Percentiles rank a stretch among this genome's conserved stretches.
Evolutionary conservation across 176 grass and related monocot species (phyloP).

Genomic region (Bothriochloa decipiens): DNA sequence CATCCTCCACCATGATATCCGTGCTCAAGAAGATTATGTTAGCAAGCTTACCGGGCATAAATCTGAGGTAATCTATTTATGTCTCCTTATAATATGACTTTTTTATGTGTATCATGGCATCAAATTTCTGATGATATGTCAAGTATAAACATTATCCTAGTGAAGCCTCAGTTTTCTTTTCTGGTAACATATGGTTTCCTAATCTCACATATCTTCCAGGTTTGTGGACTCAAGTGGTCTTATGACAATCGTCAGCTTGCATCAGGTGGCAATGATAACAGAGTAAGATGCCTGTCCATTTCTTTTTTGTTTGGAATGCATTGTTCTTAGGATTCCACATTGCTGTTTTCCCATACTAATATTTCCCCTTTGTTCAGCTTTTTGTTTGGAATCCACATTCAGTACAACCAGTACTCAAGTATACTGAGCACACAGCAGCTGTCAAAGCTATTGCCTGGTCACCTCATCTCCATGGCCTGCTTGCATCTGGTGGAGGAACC

Average conservation of each 20-base stretch:
- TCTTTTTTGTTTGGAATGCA: conserved; percentile 25
- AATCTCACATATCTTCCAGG: conserved; percentile 47
- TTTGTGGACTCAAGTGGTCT: conserved; percentile 98
- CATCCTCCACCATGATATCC: conserved; percentile 91
- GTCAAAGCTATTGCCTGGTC: conserved; percentile 99
- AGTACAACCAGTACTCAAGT: conserved; percentile 77
- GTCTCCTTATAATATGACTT: not conserved
- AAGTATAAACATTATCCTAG: not conserved
- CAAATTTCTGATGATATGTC: not conserved
- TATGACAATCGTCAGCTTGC: conserved; percentile 94
- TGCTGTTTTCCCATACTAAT: conserved; percentile 8
- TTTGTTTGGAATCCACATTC: conserved; percentile 99
- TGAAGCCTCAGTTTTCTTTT: not conserved
- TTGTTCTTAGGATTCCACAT: not conserved
- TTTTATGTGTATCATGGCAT: not conserved
- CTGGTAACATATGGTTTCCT: not conserved
- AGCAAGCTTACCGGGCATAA: conserved; percentile 95
- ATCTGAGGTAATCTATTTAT: conserved; percentile 71
- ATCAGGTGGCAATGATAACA: conserved; percentile 95
- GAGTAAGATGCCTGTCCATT: conserved; percentile 51
- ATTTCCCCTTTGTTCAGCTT: conserved; percentile 55
- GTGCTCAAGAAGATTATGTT: conserved; percentile 84
- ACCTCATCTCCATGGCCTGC: conserved; percentile 89
- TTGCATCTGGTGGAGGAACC: conserved; percentile 97
- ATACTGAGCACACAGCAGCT: conserved; percentile 94